phyloP scores from a whole-genome alignment of 2,329 filamentous ascomycete genomes.

The Aspergillus sp. region DNA sequence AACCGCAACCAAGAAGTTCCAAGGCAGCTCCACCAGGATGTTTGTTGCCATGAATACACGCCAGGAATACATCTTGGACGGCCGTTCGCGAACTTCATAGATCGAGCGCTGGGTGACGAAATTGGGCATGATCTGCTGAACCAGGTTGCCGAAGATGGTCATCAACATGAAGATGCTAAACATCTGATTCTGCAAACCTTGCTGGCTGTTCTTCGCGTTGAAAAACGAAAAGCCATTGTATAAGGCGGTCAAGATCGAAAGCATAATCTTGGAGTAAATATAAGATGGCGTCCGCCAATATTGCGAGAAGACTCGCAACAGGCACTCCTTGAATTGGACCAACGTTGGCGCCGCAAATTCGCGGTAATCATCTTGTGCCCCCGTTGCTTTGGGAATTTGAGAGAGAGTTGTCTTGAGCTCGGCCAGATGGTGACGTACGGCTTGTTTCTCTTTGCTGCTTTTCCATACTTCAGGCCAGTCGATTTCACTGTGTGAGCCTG shows the following conservation, averaged over 20 bases:
- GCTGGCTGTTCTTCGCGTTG: constrained; percentile 69
- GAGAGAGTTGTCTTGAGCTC: constrained; percentile 45
- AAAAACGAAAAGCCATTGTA: constrained; percentile 87
- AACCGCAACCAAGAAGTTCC: constrained; percentile 60
- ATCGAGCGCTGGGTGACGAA: constrained; percentile 59
- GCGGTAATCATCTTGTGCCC: constrained; percentile 60
- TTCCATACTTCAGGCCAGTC: constrained; percentile 67
- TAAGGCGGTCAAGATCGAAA: constrained; percentile 65
- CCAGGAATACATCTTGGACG: constrained; percentile 74
- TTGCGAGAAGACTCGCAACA: constrained; percentile 77
- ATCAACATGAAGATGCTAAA: constrained; percentile 84
- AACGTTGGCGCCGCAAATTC: constrained; percentile 79
- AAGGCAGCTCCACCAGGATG: constrained; percentile 70
- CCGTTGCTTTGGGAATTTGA: constrained; percentile 38
- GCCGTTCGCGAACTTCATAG: constrained; percentile 60
- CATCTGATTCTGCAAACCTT: constrained; percentile 87
- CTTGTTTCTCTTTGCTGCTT: constrained; percentile 55
- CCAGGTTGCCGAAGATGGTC: constrained; percentile 69
- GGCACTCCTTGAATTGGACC: constrained; percentile 66
- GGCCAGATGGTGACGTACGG: constrained; percentile 58
- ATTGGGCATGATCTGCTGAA: constrained; percentile 57
- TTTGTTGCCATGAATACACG: constrained; percentile 69
- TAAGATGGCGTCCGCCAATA: constrained; percentile 90
- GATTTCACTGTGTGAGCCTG: constrained; percentile 61
- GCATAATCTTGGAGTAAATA: constrained; percentile 76